Percentiles rank a stretch among this genome's conserved stretches.
Evolutionary conservation across 805 yeast genomes (phyloP).

Genomic region (Pichia insulana): DNA sequence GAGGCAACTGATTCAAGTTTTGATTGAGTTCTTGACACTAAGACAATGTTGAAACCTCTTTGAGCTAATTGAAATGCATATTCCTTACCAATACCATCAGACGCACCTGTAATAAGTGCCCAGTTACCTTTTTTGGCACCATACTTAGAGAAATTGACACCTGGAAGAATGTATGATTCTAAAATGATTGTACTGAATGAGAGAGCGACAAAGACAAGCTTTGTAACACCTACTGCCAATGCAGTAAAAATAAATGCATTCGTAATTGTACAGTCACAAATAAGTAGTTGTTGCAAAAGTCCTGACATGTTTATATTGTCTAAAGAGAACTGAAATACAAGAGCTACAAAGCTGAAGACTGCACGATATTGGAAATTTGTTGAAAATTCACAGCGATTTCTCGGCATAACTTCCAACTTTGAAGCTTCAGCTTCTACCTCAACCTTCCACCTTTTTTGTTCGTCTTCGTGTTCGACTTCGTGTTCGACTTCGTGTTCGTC

Average conservation of each 20-base stretch:
- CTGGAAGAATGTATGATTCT: slow-evolving; percentile 58
- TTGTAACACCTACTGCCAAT: slow-evolving; percentile 54
- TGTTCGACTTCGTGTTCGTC: too few species aligned
- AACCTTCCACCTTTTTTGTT: too few species aligned
- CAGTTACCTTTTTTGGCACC: slow-evolving; percentile 72
- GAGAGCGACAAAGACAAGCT: slow-evolving; percentile 42
- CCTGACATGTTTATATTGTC: not conserved
- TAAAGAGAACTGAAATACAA: not conserved
- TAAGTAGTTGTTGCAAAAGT: not conserved
- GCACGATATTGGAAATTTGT: too few species aligned
- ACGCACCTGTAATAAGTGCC: slow-evolving; percentile 97
- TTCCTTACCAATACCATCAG: slow-evolving; percentile 96
- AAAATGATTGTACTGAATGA: slow-evolving; percentile 44
- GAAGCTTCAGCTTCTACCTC: too few species aligned
- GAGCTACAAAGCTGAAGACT: too few species aligned
- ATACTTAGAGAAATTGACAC: slow-evolving; percentile 51
- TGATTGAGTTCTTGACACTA: slow-evolving; percentile 75
- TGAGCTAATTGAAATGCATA: slow-evolving; percentile 78
- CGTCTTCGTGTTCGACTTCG: too few species aligned
- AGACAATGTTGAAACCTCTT: slow-evolving; percentile 72
- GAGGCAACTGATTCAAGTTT: slow-evolving; percentile 61
- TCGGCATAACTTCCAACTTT: not conserved
- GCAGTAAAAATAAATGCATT: slow-evolving; percentile 29
- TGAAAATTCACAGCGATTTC: not conserved
- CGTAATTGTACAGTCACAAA: slow-evolving; percentile 4